Evolutionary conservation across 805 yeast genomes (phyloP).

Genomic region (Wickerhamomyces subpelliculosus): DNA sequence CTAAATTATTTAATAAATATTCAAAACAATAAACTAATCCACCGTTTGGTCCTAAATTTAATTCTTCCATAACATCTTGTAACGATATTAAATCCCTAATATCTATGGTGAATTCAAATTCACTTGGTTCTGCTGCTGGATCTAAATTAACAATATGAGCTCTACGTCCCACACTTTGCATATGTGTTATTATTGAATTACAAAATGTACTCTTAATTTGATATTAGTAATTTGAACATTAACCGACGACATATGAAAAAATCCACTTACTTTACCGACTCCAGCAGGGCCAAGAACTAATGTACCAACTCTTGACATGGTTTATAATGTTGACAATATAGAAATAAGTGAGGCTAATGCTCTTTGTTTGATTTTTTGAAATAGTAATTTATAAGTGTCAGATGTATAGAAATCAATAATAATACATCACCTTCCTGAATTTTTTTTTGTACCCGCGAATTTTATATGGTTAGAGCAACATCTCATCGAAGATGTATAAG

Average conservation of each 20-base stretch:
- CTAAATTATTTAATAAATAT: slow-evolving; percentile 79
- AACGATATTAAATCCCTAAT: slow-evolving; percentile 78
- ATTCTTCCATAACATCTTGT: slow-evolving; percentile 89
- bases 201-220: slow-evolving; percentile 61
- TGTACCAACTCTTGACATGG: slow-evolving; percentile 94
- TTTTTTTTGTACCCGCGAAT: no score
- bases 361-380: no score
- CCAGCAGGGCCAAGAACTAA: slow-evolving; percentile 97
- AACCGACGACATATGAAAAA: background rate
- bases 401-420: no score
- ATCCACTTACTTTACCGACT: slow-evolving; percentile 58
- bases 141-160: slow-evolving; percentile 94
- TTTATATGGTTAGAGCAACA: background rate
- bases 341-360: no score
- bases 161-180: slow-evolving; percentile 85
- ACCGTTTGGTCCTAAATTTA: slow-evolving; percentile 90
- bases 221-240: slow-evolving; percentile 1
- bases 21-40: slow-evolving; percentile 92
- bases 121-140: slow-evolving; percentile 94
- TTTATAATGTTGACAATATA: no score
- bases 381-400: no score
- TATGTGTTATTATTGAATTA: slow-evolving; percentile 75
- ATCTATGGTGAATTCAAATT: slow-evolving; percentile 87
- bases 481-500: background rate
- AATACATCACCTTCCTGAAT: no score